Evolutionary conservation across 1,284 basidiomycete species (phyloP).

Genomic region (Ustilago xerochloae): DNA sequence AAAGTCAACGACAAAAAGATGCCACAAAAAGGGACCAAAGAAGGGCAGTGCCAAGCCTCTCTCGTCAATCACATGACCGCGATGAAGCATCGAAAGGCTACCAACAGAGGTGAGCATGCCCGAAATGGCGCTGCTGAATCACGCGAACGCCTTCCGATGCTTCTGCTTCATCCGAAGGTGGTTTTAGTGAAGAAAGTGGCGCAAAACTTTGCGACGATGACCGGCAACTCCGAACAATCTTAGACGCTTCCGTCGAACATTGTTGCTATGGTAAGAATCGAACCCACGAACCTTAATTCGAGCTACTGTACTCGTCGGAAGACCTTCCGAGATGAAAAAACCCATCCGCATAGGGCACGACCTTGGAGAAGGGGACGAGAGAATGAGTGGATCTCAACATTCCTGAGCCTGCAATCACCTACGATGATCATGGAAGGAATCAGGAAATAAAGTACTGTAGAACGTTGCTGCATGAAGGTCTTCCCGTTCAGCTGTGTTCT

Average conservation of each 20-base stretch:
- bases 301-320: not conserved
- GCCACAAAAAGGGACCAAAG: not conserved
- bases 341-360: not conserved
- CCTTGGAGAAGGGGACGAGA: not conserved
- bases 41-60: not conserved
- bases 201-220: constrained; percentile 5
- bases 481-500: not conserved
- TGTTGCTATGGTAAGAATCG: not conserved
- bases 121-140: not conserved
- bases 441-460: not conserved
- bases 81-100: not conserved
- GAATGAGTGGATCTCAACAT: not conserved
- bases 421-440: not conserved
- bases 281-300: not conserved
- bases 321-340: not conserved
- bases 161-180: not conserved
- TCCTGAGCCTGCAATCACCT: not conserved
- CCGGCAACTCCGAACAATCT: constrained; percentile 18
- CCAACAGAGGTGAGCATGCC: not conserved
- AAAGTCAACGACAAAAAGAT: constrained; percentile 1
- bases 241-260: constrained; percentile 30
- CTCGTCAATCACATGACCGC: constrained; percentile 26
- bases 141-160: not conserved
- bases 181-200: constrained; percentile 3
- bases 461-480: not conserved